Evolutionary conservation across 805 yeast species (phyloP).

Genomic region (Candida glaebosa): DNA sequence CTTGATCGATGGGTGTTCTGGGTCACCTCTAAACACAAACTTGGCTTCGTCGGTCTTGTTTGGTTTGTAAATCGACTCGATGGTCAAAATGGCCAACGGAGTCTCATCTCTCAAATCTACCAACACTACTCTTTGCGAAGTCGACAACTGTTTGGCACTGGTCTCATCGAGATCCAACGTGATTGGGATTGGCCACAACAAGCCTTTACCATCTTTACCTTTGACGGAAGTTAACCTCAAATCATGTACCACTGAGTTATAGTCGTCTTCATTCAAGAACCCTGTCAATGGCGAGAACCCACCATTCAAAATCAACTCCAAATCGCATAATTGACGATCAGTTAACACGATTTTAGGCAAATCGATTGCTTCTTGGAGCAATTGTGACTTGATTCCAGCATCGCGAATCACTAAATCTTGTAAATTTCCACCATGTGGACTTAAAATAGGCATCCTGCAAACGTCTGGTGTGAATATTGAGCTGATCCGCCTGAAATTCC

Average conservation of each 20-base stretch:
- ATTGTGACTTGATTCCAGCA: slow-evolving; percentile 50
- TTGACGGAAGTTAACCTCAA: slow-evolving; percentile 59
- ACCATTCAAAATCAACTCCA: slow-evolving; percentile 88
- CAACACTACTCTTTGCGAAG: slow-evolving; percentile 65
- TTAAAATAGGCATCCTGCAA: slow-evolving; percentile 49
- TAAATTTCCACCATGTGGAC: slow-evolving; percentile 90
- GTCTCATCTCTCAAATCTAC: slow-evolving; percentile 79
- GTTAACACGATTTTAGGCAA: slow-evolving; percentile 56
- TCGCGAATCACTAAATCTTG: slow-evolving; percentile 87
- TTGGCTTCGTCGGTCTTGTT: slow-evolving; percentile 77
- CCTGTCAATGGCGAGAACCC: slow-evolving; percentile 86
- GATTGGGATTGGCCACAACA: slow-evolving; percentile 90
- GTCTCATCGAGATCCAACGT: slow-evolving; percentile 69
- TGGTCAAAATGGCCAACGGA: slow-evolving; percentile 76
- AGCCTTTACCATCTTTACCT: slow-evolving; percentile 47
- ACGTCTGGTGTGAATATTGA: too few relatives aligned
- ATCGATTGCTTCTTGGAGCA: slow-evolving; percentile 48
- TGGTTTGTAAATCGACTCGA: slow-evolving; percentile 77
- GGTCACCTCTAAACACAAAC: slow-evolving; percentile 91
- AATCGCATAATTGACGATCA: slow-evolving; percentile 88
- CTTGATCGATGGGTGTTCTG: slow-evolving; percentile 90
- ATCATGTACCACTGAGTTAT: slow-evolving; percentile 61
- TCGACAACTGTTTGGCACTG: slow-evolving; percentile 38
- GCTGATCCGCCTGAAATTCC: background rate
- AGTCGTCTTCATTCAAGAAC: slow-evolving; percentile 64